phyloP scores from a whole-genome alignment of 1,284 basidiomycete genomes.

The Peniophora sp. region DNA sequence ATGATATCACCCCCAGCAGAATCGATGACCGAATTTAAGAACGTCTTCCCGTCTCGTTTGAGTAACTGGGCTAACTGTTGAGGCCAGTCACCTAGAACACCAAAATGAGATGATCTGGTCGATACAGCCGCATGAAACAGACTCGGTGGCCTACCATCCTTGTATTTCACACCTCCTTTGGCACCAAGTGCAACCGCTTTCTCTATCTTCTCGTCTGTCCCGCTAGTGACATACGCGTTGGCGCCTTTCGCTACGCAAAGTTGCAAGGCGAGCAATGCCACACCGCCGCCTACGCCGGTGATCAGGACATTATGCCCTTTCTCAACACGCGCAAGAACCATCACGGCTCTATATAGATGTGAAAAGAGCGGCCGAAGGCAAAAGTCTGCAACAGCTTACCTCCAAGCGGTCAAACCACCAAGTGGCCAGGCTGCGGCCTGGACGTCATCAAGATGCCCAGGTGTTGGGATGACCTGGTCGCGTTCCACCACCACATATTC shows the following conservation, averaged over 20 bases:
- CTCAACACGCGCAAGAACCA: constrained; percentile 60
- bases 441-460: constrained; percentile 61
- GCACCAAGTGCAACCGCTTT: constrained; percentile 69
- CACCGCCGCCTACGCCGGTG: constrained; percentile 77
- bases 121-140: neutral
- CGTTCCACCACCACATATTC: constrained; percentile 72
- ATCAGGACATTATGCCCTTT: constrained; percentile 71
- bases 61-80: constrained; percentile 44
- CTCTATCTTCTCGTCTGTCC: constrained; percentile 60
- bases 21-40: constrained; percentile 72
- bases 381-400: constrained; percentile 34
- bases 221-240: constrained; percentile 79
- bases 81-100: constrained; percentile 60
- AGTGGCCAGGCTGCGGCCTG: constrained; percentile 74
- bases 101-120: neutral
- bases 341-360: constrained; percentile 43
- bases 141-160: constrained; percentile 35
- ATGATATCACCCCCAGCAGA: constrained; percentile 76
- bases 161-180: constrained; percentile 72
- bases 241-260: constrained; percentile 72
- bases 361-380: neutral
- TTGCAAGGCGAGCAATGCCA: constrained; percentile 73
- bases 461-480: constrained; percentile 60
- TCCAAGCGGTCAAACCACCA: constrained; percentile 77
- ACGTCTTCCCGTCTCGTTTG: constrained; percentile 25